phyloP scores from a whole-genome alignment of 495 filamentous ascomycete species.

The Immersiella caudata region DNA sequence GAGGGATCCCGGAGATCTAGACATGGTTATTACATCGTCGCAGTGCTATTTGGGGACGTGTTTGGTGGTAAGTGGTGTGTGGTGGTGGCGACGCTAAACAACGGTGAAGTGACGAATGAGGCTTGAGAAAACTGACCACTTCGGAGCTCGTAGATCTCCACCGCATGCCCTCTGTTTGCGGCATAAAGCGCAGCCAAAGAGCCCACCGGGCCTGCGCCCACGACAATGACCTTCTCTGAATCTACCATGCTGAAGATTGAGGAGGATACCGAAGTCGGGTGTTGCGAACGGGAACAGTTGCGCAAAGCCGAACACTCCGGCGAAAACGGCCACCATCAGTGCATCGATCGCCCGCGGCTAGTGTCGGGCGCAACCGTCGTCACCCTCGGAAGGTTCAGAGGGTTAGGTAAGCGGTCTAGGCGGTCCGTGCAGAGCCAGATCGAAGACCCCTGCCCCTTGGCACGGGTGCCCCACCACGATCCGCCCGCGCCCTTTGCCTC shows the following conservation, averaged over 20 bases:
- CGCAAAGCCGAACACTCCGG: neutral
- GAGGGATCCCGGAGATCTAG: slow-evolving; percentile 82
- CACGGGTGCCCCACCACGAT: neutral
- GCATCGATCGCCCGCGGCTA: slow-evolving; percentile 2
- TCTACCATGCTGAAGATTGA: slow-evolving; percentile 21
- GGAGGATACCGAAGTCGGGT: neutral
- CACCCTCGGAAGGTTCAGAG: neutral
- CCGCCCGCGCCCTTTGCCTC: slow-evolving; percentile 8
- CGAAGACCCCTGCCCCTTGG: slow-evolving; percentile 7
- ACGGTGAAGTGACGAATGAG: neutral
- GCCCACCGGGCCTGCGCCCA: slow-evolving; percentile 92
- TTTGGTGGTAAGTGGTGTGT: neutral
- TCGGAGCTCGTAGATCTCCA: slow-evolving; percentile 93
- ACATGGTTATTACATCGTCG: slow-evolving; percentile 10
- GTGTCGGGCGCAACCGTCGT: slow-evolving; percentile 3
- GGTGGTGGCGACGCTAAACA: neutral
- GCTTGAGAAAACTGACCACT: slow-evolving; percentile 64
- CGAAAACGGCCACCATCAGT: slow-evolving; percentile 4
- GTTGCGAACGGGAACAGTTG: neutral
- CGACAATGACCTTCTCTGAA: slow-evolving; percentile 73
- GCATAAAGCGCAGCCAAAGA: slow-evolving; percentile 92
- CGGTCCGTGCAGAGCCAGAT: neutral
- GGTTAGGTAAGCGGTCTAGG: neutral
- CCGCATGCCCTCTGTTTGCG: slow-evolving; percentile 79
- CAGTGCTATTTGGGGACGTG: neutral